Conservation (phyloP, 2,329 filamentous ascomycete species). For the Ascochyta pisi region DNA sequence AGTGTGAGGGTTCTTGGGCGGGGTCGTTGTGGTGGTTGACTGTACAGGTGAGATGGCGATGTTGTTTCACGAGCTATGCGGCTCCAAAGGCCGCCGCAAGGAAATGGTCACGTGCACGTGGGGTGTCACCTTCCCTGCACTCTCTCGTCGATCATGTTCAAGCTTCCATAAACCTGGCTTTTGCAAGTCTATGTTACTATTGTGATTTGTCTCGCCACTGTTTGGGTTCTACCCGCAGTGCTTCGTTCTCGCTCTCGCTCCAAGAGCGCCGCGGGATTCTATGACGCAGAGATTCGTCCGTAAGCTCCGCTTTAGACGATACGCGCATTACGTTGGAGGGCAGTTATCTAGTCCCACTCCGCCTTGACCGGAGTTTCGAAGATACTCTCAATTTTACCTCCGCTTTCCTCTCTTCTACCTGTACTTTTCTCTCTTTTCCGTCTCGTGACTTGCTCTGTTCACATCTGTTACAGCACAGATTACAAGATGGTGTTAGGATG, state of each 20-base stretch:
- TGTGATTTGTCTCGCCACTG: neutral
- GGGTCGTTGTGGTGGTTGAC: neutral
- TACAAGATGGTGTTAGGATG: slow-evolving; percentile 47
- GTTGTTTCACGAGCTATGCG: slow-evolving; percentile 15
- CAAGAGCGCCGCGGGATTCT: slow-evolving; percentile 1
- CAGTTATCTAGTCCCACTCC: slow-evolving; percentile 13
- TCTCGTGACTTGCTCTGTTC: slow-evolving; percentile 9
- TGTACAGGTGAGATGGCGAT: slow-evolving; percentile 12
- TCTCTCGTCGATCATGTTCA: slow-evolving; percentile 1
- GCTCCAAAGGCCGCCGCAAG: slow-evolving; percentile 1
- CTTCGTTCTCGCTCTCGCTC: neutral
- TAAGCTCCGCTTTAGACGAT: slow-evolving; percentile 12
- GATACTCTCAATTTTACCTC: slow-evolving; percentile 8
- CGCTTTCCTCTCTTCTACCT: slow-evolving; percentile 1
- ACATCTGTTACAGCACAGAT: neutral
- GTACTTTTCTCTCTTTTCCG: slow-evolving; percentile 2
- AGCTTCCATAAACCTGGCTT: slow-evolving; percentile 2
- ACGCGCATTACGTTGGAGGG: slow-evolving; percentile 10
- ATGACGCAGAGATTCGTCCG: slow-evolving; percentile 5
- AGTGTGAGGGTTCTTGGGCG: neutral
- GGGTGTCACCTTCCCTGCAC: slow-evolving; percentile 1
- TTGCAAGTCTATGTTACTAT: neutral
- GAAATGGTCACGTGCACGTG: slow-evolving; percentile 13
- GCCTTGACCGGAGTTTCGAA: slow-evolving; percentile 14
- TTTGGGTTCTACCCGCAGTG: neutral